Evolutionary conservation across 2,329 filamentous ascomycete genomes (phyloP).

Genomic region (Alternaria sp.): DNA sequence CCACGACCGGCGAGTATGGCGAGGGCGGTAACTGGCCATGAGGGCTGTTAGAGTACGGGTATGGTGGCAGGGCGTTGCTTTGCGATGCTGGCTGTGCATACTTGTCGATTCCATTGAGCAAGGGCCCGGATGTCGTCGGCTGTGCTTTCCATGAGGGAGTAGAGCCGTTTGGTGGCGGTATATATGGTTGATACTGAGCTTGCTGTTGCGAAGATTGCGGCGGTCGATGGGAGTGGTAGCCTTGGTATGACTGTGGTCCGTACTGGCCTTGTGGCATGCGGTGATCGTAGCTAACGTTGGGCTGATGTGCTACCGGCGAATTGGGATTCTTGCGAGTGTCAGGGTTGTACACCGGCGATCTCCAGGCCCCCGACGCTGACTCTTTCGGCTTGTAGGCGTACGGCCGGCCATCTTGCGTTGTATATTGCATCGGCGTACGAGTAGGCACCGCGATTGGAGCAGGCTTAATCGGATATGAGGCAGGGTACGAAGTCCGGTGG

Average conservation of each 20-base stretch:
- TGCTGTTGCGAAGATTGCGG: slow-evolving; percentile 25
- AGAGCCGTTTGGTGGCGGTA: slow-evolving; percentile 37
- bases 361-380: slow-evolving; percentile 31
- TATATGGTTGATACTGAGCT: slow-evolving; percentile 36
- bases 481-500: slow-evolving; percentile 41
- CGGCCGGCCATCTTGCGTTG: slow-evolving; percentile 31
- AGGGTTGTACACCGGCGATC: slow-evolving; percentile 43
- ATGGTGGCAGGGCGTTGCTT: slow-evolving; percentile 30
- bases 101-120: slow-evolving; percentile 35
- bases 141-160: slow-evolving; percentile 35
- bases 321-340: slow-evolving; percentile 48
- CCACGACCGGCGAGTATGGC: slow-evolving; percentile 30
- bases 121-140: slow-evolving; percentile 29
- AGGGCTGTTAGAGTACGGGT: slow-evolving; percentile 35
- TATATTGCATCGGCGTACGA: slow-evolving; percentile 43
- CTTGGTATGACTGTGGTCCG: slow-evolving; percentile 27
- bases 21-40: slow-evolving; percentile 29
- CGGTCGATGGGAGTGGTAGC: slow-evolving; percentile 31
- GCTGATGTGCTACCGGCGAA: slow-evolving; percentile 50
- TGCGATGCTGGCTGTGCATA: slow-evolving; percentile 37
- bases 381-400: slow-evolving; percentile 49
- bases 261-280: slow-evolving; percentile 36
- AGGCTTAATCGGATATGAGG: slow-evolving; percentile 58
- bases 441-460: slow-evolving; percentile 43
- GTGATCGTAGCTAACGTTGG: slow-evolving; percentile 48